phyloP scores from a whole-genome alignment of 257 asterid genomes.

The Plectranthus barbatus region DNA sequence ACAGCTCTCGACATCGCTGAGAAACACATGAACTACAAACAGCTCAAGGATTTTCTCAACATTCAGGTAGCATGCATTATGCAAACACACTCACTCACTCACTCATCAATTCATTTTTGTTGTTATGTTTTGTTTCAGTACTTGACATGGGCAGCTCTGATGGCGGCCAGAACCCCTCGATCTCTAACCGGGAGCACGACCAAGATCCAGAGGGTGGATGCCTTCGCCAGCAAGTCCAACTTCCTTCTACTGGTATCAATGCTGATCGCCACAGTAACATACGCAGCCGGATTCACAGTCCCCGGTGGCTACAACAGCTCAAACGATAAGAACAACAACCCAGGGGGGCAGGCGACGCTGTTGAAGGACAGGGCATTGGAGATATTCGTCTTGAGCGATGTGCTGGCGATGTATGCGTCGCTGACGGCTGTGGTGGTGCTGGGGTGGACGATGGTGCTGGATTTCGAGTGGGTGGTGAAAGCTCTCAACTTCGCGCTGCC shows the following conservation, averaged over 20 bases:
- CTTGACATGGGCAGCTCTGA: constrained; percentile 21
- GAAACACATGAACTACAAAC: background rate
- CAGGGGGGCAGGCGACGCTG: constrained; percentile 28
- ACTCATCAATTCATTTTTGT: too few species aligned
- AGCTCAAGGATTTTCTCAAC: background rate
- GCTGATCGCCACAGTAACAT: constrained; percentile 15
- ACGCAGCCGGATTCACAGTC: constrained; percentile 31
- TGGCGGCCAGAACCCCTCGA: constrained; percentile 17
- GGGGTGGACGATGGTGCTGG: constrained; percentile 29
- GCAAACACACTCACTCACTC: too few species aligned
- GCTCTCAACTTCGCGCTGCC: constrained; percentile 22
- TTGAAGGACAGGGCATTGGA: constrained; percentile 18
- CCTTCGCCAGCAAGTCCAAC: constrained; percentile 22
- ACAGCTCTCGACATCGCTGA: constrained; percentile 31
- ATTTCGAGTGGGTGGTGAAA: background rate
- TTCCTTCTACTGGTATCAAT: constrained; percentile 26
- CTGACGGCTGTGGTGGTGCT: constrained; percentile 24
- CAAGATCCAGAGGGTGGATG: background rate
- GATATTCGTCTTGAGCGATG: constrained; percentile 22
- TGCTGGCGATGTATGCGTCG: constrained; percentile 30
- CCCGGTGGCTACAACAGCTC: constrained; percentile 35
- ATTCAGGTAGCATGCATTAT: too few species aligned
- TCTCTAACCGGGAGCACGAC: background rate
- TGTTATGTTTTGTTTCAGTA: background rate
- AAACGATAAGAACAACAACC: background rate